Evolutionary conservation across 2,329 filamentous ascomycete species (phyloP), one percentile per base, ranked within the genome.

Genomic region (Colletotrichum sp.): DNA sequence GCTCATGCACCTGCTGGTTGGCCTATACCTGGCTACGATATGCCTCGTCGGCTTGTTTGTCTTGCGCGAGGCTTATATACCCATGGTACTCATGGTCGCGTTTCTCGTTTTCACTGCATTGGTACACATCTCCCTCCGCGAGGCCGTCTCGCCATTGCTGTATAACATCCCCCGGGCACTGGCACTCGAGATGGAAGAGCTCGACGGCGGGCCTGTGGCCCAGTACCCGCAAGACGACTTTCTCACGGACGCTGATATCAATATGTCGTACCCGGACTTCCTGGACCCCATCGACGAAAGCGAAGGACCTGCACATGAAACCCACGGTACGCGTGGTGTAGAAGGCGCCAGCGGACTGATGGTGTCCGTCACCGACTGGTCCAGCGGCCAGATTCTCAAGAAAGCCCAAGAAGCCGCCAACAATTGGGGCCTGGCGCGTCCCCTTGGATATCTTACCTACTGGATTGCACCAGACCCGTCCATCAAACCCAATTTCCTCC

Each of bases 11-110:
- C 91, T 98, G 64, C 92, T 96, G 32, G 93, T 93, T 1, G 96
- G 96, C 26, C 88, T 98, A 66, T 98, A 99, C 83, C 89, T 98
- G 44, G 92, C 93, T 2, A 93, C 97, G 78, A 86, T 96, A 34
- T 97, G 95, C 84, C 88, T 98, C 82, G 93, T 98, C 78, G 96
- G 96, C 66, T 89, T 98, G 4, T 96, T 98, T 80, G 94, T 90
- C 68, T 92, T 96, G 67, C 92, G 91, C 8, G 86, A 89, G 2
- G 91, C 92, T 0, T 87, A 93, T 21, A 93, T 93, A 0, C 95
- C 95, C 0, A 84, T 96, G 80, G 87, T 96, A 32, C 86, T 97
- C 65, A 96, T 96, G 92, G 89, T 96, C 65, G 86, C 93, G 69
- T 93, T 95, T 84, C 87, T 97, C 26, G 81, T 98, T 79, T 94